These are phyloP conservation scores for Bertia moriformis DNA, from an alignment of 2,329 filamentous ascomycete species.

Conservation along the genomic window DNA sequence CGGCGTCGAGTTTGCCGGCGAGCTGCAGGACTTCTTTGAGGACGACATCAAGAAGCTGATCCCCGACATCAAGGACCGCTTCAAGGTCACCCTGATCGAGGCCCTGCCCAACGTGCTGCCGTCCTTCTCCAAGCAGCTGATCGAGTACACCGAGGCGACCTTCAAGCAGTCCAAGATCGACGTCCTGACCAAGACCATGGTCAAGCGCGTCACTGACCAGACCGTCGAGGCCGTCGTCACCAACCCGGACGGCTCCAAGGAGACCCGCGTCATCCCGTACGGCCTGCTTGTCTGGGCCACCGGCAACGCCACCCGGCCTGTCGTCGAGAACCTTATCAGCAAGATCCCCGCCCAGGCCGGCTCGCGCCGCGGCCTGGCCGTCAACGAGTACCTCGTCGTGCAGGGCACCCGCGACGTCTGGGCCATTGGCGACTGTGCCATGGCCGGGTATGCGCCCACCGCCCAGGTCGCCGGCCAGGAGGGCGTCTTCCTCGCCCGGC, in stretches of 20 bases:
- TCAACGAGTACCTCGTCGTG: conserved; percentile 97
- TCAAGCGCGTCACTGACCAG: conserved; percentile 90
- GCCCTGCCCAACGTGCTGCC: conserved; percentile 91
- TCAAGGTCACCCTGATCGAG: conserved; percentile 95
- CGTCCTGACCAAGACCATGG: conserved; percentile 97
- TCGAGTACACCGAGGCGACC: conserved; percentile 97
- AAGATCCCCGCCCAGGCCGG: conserved; percentile 90
- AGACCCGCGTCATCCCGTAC: conserved; percentile 70
- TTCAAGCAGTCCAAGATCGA: conserved; percentile 98
- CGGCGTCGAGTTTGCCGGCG: conserved; percentile 94
- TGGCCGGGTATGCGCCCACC: conserved; percentile 93
- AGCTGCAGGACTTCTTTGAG: conserved; percentile 98
- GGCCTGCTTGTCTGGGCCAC: conserved; percentile 97
- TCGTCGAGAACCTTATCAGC: conserved; percentile 81
- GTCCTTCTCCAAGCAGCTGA: conserved; percentile 97
- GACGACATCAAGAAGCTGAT: conserved; percentile 96
- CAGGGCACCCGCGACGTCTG: conserved; percentile 95
- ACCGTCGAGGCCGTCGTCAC: conserved; percentile 79
- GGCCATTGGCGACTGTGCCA: conserved; percentile 93
- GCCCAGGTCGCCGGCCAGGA: conserved; percentile 94
- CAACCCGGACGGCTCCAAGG: conserved; percentile 71
- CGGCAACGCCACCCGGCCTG: conserved; percentile 78
- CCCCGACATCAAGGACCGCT: conserved; percentile 83
- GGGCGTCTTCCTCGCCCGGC: conserved; percentile 79
- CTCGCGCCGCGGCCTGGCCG: conserved; percentile 82